Conservation (phyloP, 169 alveolate species). For the Theileria orientalis region DNA sequence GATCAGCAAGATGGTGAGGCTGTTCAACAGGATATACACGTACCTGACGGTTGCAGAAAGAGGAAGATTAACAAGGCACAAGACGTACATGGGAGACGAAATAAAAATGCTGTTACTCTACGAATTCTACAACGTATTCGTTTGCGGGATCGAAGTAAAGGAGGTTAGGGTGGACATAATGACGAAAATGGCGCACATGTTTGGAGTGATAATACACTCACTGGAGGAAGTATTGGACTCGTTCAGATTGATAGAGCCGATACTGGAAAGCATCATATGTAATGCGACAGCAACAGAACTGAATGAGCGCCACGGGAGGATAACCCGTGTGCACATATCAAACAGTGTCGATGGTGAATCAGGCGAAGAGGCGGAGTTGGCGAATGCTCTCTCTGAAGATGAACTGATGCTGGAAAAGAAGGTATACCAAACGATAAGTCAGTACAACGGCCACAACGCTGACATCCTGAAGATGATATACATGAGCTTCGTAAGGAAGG, state of each 20-base stretch:
- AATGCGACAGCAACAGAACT: too few species aligned
- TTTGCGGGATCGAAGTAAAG: background rate
- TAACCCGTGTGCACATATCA: background rate
- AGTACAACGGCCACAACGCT: conserved; percentile 38
- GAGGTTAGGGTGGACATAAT: background rate
- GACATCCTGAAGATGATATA: conserved; percentile 81
- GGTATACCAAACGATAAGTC: too few species aligned
- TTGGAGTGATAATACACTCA: background rate
- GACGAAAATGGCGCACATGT: background rate
- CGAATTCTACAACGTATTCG: conserved; percentile 1
- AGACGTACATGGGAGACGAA: background rate
- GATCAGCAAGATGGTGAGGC: background rate
- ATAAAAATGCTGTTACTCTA: background rate
- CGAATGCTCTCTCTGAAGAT: too few species aligned
- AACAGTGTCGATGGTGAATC: background rate
- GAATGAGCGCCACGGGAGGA: background rate
- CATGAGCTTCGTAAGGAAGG: conserved; percentile 81
- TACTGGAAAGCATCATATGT: background rate
- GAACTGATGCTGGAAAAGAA: background rate
- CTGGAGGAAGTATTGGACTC: background rate
- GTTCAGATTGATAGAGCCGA: background rate
- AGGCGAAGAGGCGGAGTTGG: background rate
- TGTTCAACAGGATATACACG: background rate
- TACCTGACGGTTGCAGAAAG: too few species aligned
- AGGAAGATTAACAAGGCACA: too few species aligned